A percentile compares a stretch with the other conserved stretches of the same genome.
Conservation (phyloP, 1,284 basidiomycete genomes). For the Porodaedalea pini region DNA sequence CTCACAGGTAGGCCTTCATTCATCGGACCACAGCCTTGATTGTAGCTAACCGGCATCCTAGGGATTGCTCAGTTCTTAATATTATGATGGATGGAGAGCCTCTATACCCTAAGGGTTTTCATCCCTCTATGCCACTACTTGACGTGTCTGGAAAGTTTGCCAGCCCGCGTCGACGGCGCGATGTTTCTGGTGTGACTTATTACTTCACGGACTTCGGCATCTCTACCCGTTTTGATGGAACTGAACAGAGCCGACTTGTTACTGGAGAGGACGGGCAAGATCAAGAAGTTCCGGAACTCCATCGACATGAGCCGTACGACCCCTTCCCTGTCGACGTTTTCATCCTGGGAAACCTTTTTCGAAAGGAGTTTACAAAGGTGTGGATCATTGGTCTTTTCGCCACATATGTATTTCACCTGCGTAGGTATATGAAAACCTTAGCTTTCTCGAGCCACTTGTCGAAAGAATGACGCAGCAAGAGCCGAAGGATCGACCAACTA, state of each 20-base stretch:
- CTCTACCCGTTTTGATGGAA: constrained; percentile 4
- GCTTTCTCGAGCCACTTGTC: constrained; percentile 17
- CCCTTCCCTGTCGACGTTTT: constrained; percentile 18
- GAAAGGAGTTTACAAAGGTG: background rate
- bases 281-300: constrained; percentile 11
- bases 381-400: background rate
- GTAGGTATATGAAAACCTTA: constrained; percentile 17
- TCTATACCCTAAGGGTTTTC: constrained; percentile 11
- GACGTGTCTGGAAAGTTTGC: background rate
- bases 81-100: constrained; percentile 4
- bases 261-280: constrained; percentile 6
- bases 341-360: constrained; percentile 16
- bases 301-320: constrained; percentile 1
- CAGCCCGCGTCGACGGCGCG: background rate
- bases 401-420: background rate
- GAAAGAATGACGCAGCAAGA: constrained; percentile 13
- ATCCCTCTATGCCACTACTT: background rate
- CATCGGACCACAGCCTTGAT: no score
- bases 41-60: background rate
- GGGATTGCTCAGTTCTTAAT: background rate
- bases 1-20: background rate
- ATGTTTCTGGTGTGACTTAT: constrained; percentile 20
- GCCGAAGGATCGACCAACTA: constrained; percentile 12
- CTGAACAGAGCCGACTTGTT: background rate
- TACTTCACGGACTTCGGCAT: constrained; percentile 25